These are phyloP conservation scores for Stemphylium beticola DNA, from an alignment of 2,329 filamentous ascomycete species.

Conservation along the genomic window DNA sequence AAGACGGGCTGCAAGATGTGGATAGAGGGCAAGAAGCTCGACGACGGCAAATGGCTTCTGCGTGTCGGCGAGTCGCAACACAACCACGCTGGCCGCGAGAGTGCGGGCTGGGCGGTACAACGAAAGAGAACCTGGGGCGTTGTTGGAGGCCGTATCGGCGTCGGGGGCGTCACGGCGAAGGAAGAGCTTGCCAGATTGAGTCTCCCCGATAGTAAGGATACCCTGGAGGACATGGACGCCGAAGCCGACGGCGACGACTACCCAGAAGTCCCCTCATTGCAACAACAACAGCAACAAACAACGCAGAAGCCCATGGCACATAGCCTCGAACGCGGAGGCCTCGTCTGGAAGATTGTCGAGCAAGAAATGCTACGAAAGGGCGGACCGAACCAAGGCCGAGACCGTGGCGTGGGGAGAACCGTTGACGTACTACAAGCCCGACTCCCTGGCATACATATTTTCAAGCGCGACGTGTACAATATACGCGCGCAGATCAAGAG, in stretches of 20 bases:
- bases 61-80: slow-evolving; percentile 37
- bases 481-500: slow-evolving; percentile 45
- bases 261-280: not conserved
- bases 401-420: slow-evolving; percentile 41
- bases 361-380: slow-evolving; percentile 43
- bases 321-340: slow-evolving; percentile 36
- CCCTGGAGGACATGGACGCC: slow-evolving; percentile 3
- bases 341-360: slow-evolving; percentile 46
- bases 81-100: slow-evolving; percentile 39
- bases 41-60: slow-evolving; percentile 40
- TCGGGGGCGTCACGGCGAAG: slow-evolving; percentile 42
- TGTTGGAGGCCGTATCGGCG: slow-evolving; percentile 36
- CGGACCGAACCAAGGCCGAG: slow-evolving; percentile 33
- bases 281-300: not conserved
- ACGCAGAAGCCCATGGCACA: slow-evolving; percentile 19
- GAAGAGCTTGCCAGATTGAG: slow-evolving; percentile 30
- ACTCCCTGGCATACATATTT: slow-evolving; percentile 43
- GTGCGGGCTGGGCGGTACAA: slow-evolving; percentile 42
- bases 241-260: slow-evolving; percentile 11
- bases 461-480: slow-evolving; percentile 47
- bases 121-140: slow-evolving; percentile 45
- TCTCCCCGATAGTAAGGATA: slow-evolving; percentile 2
- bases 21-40: slow-evolving; percentile 42
- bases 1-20: slow-evolving; percentile 48
- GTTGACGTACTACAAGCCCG: slow-evolving; percentile 38